Base-by-base conservation (phyloP, 495 filamentous ascomycete species). In the Cairneyella variabilis region DNA sequence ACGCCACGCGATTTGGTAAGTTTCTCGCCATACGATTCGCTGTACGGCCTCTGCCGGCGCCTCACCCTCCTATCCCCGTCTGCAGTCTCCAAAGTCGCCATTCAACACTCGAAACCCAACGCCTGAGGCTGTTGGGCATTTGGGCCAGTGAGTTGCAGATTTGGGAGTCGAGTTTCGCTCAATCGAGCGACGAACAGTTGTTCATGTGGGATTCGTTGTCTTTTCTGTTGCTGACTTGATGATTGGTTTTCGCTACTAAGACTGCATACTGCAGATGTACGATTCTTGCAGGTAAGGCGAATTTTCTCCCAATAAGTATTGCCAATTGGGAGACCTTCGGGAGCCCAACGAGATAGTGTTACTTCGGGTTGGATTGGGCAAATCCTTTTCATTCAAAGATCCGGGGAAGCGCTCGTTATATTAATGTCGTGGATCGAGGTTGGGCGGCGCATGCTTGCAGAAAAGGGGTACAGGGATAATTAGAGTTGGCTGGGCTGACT, bases 51-150 rank as follows among this genome's bases (percentile, higher is more conserved):
- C 1, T 17, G 30, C 36, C 51, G 45, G 39, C 44, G 56, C 57
- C 56, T 53, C 45, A 41, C 38, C 40, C 47, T 53, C 22, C 47
- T 48, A 22, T 49, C 47, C 5, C 42, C 51, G 16, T 55, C 30
- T 18, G 42, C 50, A 16, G 9, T 32, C 26, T 56, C 40, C 38
- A 44, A 44, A 38, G 47, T 58, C 44, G 50, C 53, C 53, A 56
- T 63, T 46, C 42, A 57, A 22, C 25, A 17, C 12, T 47, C 26
- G 46, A 25, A 46, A 48, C 49, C 53, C 56, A 42, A 60, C 46
- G 56, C 56, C 57, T 60, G 22, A 54, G 34, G n/a, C 54, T 52
- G 58, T 59, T 57, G 56, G 53, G 60, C 56, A 51, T 47, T 11
- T 27, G 44, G 20, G 3, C 10, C 41, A n/a, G 16, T 5, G 26